A percentile compares a stretch with the other conserved stretches of the same genome.
Evolutionary conservation across 768 basidiomycete species (phyloP).

Genomic region (Pholiota microspora): DNA sequence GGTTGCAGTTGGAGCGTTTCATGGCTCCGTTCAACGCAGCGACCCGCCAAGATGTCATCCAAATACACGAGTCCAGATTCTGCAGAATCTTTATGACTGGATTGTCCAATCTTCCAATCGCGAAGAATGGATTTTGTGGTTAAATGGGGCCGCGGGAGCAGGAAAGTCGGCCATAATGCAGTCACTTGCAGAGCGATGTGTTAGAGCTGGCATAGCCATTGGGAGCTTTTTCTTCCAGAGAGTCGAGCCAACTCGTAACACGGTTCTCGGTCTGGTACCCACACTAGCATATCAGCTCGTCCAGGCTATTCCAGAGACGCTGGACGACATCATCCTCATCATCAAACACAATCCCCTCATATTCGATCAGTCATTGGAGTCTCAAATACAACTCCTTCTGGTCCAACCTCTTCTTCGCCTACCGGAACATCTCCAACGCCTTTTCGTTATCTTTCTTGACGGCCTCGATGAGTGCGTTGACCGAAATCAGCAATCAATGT

Average conservation of each 20-base stretch:
- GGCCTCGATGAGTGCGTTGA: constrained; percentile 22
- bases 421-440: not conserved
- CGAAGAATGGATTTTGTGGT: constrained; percentile 12
- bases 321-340: constrained; percentile 7
- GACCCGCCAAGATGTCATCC: not conserved
- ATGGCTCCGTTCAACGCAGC: not conserved
- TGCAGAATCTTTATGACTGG: not conserved
- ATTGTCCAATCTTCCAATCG: not conserved
- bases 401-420: not conserved
- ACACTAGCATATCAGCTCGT: constrained; percentile 28
- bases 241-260: constrained; percentile 22
- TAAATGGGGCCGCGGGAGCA: constrained; percentile 20
- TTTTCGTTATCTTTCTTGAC: constrained; percentile 12
- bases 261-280: constrained; percentile 23
- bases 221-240: constrained; percentile 36
- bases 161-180: constrained; percentile 24
- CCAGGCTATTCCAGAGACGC: constrained; percentile 6
- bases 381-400: not conserved
- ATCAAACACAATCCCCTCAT: constrained; percentile 3
- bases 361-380: not conserved
- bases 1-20: too few species aligned
- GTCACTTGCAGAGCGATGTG: constrained; percentile 21
- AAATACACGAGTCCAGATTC: not conserved
- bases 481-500: too few species aligned
- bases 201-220: constrained; percentile 11